Evolutionary conservation across 108 stramenopile species (phyloP), one percentile per base, ranked within the genome.

Genomic region (Schizochytrium sp.): DNA sequence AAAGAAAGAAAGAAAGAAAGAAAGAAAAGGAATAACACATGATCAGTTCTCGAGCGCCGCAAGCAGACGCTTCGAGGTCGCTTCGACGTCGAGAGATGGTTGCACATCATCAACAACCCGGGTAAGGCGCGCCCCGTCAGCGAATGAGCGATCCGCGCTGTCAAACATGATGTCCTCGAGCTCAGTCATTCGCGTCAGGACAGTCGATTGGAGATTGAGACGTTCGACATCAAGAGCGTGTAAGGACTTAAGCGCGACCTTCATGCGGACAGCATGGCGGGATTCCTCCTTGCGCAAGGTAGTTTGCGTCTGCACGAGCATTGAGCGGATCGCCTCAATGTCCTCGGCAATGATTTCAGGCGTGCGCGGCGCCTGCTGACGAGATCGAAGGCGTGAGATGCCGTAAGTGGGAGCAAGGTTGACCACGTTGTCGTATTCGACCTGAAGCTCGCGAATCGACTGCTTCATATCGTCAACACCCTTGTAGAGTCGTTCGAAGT

Each of bases 401-500:
- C 63, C 63, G 41, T 2, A 41, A 23, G 63, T 3, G 25, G 63
- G 63, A 14, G 41, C 41, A 23, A 69, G 63, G 41, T 69, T 83
- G 51, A 83, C 23, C 2, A 53, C 51, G 76, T 83, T 83, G 25
- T 83, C 51, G 51, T 83, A 83, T 4, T 47, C 76, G 28, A 83
- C 51, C 51, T 83, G 76, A 53, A 83, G 76, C 48, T 47, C 51
- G 76, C 51, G 76, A 53, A 83, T 83, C 8, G 45, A 45, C 76
- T 83, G 48, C 45, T 47, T 83, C 48, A 83, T 47, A 23, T 83
- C 76, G 51, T 53, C 12, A 8, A 83, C 76, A 12, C 76, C 76
- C 51, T 83, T 83, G 76, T 83, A 83, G 51, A 83, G 76, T 6
- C 76, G 76, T 45, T 83, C 76, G 23, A 83, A 53, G 51, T 83